Conservation (phyloP, 306 rosid genomes). For the Oxytropis ochrocephala region DNA sequence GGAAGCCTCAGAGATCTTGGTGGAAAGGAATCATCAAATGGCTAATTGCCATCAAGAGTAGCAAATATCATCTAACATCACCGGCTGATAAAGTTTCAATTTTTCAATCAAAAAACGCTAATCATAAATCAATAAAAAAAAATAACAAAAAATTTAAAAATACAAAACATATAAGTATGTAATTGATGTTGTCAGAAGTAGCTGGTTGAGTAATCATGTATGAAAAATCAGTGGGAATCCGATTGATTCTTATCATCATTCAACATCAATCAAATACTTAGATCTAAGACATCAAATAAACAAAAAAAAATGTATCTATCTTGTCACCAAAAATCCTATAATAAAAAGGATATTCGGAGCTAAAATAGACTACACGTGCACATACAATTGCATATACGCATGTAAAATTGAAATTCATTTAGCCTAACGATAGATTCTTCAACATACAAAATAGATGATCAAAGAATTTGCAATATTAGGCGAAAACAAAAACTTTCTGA, state of each 20-base stretch:
- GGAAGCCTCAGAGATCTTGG: slow-evolving; percentile 51
- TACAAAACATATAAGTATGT: neutral
- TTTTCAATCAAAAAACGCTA: too few relatives aligned
- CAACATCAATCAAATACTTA: neutral
- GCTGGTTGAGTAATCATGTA: slow-evolving; percentile 33
- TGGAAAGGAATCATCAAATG: slow-evolving; percentile 36
- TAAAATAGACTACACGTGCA: slow-evolving; percentile 10
- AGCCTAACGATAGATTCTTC: slow-evolving; percentile 42
- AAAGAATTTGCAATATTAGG: slow-evolving; percentile 45
- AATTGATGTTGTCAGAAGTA: slow-evolving; percentile 40
- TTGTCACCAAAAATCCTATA: slow-evolving; percentile 18
- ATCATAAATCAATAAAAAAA: too few relatives aligned
- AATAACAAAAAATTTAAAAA: too few relatives aligned
- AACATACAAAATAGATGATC: neutral
- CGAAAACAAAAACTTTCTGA: neutral
- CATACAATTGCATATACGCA: neutral
- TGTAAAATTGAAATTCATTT: neutral
- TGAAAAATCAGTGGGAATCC: slow-evolving; percentile 36
- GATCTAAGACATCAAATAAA: neutral
- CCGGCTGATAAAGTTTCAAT: neutral
- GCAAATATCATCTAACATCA: slow-evolving; percentile 40
- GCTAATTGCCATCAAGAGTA: slow-evolving; percentile 39
- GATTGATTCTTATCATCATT: slow-evolving; percentile 28
- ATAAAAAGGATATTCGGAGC: neutral
- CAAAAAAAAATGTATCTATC: neutral